Conservation (phyloP, 768 basidiomycete genomes). For the Lentinula aciculospora region DNA sequence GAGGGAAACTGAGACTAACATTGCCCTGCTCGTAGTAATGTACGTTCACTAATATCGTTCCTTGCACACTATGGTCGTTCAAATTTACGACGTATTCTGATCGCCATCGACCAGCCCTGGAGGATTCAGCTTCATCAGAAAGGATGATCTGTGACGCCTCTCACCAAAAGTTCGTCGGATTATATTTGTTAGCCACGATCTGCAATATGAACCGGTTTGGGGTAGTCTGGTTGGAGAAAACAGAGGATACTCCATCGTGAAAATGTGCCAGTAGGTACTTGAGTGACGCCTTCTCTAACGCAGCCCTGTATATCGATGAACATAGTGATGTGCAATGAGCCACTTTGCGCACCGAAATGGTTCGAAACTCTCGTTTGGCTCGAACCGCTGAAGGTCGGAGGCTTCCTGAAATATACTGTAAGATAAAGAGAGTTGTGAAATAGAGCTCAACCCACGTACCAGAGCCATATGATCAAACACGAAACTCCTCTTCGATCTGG, state of each 20-base stretch:
- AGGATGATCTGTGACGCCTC: constrained; percentile 1
- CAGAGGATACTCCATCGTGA: constrained; percentile 68
- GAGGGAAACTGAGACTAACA: constrained; percentile 34
- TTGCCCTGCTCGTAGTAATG: constrained; percentile 99
- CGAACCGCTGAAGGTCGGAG: constrained; percentile 60
- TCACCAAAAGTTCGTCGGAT: constrained; percentile 89
- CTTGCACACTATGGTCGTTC: constrained; percentile 54
- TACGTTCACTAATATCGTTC: constrained; percentile 75
- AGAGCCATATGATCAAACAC: constrained; percentile 80
- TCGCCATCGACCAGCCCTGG: constrained; percentile 95
- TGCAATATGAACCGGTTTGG: constrained; percentile 59
- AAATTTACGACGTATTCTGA: constrained; percentile 79
- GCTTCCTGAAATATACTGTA: constrained; percentile 50
- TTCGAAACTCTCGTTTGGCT: constrained; percentile 62
- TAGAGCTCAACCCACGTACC: constrained; percentile 37
- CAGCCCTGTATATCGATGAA: constrained; percentile 37
- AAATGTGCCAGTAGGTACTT: constrained; percentile 80
- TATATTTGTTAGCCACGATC: constrained; percentile 95
- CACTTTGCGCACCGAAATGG: constrained; percentile 59
- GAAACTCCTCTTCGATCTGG: constrained; percentile 73
- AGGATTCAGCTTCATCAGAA: not conserved
- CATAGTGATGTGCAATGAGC: not conserved
- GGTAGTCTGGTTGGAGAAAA: constrained; percentile 51
- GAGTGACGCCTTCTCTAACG: constrained; percentile 62
- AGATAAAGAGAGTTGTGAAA: constrained; percentile 4